These are phyloP conservation scores for Glycine soja DNA, from an alignment of 306 rosid genomes.

Conservation along the genomic window DNA sequence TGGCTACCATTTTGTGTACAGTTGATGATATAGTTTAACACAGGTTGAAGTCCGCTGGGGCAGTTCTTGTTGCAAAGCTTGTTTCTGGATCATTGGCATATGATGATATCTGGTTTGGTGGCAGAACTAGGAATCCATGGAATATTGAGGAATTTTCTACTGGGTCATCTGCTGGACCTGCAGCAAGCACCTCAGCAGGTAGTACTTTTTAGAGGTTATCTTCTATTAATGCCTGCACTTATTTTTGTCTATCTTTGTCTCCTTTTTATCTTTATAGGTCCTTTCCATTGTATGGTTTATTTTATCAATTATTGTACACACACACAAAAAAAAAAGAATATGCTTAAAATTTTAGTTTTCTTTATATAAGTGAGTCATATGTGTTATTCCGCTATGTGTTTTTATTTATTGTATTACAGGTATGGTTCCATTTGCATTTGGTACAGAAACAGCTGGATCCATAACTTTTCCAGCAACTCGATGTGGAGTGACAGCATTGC, in stretches of 20 bases:
- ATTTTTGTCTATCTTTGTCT: not conserved
- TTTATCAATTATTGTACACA: slow-evolving; percentile 1
- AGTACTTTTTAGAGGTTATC: slow-evolving; percentile 44
- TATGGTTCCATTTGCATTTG: slow-evolving; percentile 84
- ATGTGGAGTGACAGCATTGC: slow-evolving; percentile 79
- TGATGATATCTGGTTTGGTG: slow-evolving; percentile 89
- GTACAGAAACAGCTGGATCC: slow-evolving; percentile 83
- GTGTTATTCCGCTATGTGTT: not conserved
- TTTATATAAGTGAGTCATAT: not conserved
- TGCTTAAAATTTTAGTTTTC: not conserved
- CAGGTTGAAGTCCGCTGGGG: slow-evolving; percentile 72
- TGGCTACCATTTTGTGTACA: slow-evolving; percentile 13
- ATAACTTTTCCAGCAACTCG: slow-evolving; percentile 75
- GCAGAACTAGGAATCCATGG: slow-evolving; percentile 87
- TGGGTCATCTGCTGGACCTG: slow-evolving; percentile 88
- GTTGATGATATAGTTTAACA: slow-evolving; percentile 27
- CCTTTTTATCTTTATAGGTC: not conserved
- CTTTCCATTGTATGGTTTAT: slow-evolving; percentile 13
- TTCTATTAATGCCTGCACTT: slow-evolving; percentile 4
- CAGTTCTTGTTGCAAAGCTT: slow-evolving; percentile 86
- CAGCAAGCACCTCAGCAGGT: slow-evolving; percentile 80
- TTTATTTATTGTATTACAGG: slow-evolving; percentile 52
- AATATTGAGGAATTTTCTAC: slow-evolving; percentile 78
- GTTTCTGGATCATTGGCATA: slow-evolving; percentile 83
- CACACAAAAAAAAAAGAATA: not conserved